Base-by-base conservation (phyloP, 257 asterid genomes). In the Apocynum venetum region DNA sequence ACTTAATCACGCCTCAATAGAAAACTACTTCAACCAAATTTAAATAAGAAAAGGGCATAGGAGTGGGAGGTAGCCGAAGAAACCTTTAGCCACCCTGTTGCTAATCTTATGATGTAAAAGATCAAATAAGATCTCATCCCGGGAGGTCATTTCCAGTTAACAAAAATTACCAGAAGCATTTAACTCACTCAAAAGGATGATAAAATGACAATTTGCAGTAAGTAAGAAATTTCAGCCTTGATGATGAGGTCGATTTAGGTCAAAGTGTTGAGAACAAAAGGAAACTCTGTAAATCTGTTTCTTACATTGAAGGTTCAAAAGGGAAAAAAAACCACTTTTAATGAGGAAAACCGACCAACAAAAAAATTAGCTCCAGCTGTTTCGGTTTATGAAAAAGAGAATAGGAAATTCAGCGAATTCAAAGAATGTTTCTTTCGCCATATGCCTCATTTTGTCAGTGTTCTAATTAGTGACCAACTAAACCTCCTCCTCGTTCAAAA, bases 1-100 rank as follows among this genome's bases (percentile, higher is more conserved):
- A 43, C 71, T 79, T 70, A 53, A 47, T 80, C 77, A 68, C 74
- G 51, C 57, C 81, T 77, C 80, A 73, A 67, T 75, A 72, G 46
- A 74, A 71, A 60, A 60, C 71, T 74, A 36, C 36, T 4, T 31
- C 44, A 48, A 41, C 12, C 40, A 40, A 49, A 25, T 40, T 17
- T 52, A 71, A 25, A 31, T 14, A 69, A 70, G n/a, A 70, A 36
- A 48, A 40, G 9, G n/a, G 48, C 44, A 38, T 38, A 43, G 48
- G 61, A 72, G 35, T 38, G 19, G 10, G 65, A 65, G 55, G 40
- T 4, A 20, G 46, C 51, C 36, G 1, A 51, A 53, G n/a, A n/a
- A n/a, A n/a, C n/a, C n/a, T 31, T 67, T 53, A 15, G 11, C 68
- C 60, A 8, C 74, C 35, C 63, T n/a, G 13, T 46, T 19, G 55